Conservation (phyloP, 1,139 yeast species). For the Pichia sp. region DNA sequence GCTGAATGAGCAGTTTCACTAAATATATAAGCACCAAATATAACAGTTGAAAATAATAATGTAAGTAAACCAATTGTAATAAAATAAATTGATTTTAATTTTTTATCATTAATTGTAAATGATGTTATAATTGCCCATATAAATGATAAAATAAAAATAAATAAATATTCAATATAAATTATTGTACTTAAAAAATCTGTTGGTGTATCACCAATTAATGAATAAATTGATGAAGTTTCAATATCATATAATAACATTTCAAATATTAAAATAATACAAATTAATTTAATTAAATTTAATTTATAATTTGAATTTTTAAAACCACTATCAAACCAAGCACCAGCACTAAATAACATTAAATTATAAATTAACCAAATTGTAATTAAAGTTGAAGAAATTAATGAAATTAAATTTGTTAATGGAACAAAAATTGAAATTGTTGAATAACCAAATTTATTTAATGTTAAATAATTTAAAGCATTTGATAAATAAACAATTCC, state of each 20-base stretch:
- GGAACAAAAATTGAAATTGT: slow-evolving; percentile 19
- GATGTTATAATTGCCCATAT: slow-evolving; percentile 21
- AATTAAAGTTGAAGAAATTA: slow-evolving; percentile 21
- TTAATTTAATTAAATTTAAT: slow-evolving; percentile 16
- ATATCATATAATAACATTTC: slow-evolving; percentile 27
- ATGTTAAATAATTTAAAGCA: slow-evolving; percentile 16
- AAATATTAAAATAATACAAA: slow-evolving; percentile 18
- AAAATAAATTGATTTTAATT: slow-evolving; percentile 14
- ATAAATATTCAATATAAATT: slow-evolving; percentile 23
- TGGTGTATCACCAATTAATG: slow-evolving; percentile 23
- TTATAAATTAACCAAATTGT: slow-evolving; percentile 28
- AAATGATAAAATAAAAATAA: slow-evolving; percentile 16
- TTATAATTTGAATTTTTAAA: slow-evolving; percentile 14
- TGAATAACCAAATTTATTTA: slow-evolving; percentile 26
- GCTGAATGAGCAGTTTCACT: slow-evolving; percentile 16
- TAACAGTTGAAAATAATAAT: slow-evolving; percentile 13
- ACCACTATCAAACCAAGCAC: slow-evolving; percentile 21
- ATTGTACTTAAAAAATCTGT: slow-evolving; percentile 20
- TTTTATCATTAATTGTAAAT: slow-evolving; percentile 9
- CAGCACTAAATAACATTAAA: slow-evolving; percentile 26
- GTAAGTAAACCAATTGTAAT: slow-evolving; percentile 18
- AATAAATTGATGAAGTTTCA: slow-evolving; percentile 25
- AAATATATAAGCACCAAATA: slow-evolving; percentile 13
- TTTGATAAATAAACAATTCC: slow-evolving; percentile 19
- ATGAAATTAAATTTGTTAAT: slow-evolving; percentile 17